Percentiles rank a stretch among this genome's conserved stretches.
Evolutionary conservation across 1,284 basidiomycete species (phyloP).

Genomic region (Leccinum pachyderme): DNA sequence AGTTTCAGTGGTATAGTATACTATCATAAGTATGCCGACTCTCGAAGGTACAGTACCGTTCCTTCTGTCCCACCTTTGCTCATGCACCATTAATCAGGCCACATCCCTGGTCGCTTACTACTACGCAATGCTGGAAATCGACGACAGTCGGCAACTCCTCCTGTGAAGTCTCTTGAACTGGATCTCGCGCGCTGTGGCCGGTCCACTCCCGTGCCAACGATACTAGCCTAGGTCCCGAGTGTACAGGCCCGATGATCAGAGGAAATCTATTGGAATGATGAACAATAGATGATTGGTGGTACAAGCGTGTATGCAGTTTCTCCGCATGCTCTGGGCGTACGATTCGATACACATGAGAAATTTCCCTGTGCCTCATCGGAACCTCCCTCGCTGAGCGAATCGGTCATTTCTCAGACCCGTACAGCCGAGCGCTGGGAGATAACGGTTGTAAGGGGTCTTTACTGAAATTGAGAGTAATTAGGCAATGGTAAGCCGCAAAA

Average conservation of each 20-base stretch:
- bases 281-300: neutral
- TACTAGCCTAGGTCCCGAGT: neutral
- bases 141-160: neutral
- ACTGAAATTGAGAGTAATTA: conserved; percentile 38
- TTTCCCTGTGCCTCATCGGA: neutral
- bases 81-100: neutral
- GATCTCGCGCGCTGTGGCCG: neutral
- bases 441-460: conserved; percentile 64
- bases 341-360: neutral
- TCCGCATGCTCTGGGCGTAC: neutral
- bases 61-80: no score
- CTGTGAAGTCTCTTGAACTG: neutral
- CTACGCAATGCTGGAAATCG: neutral
- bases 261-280: neutral
- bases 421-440: conserved; percentile 52
- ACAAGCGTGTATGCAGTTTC: neutral
- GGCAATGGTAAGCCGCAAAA: neutral
- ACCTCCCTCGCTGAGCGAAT: neutral
- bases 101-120: neutral
- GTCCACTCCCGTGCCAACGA: neutral
- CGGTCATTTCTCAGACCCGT: conserved; percentile 62
- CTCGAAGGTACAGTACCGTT: neutral
- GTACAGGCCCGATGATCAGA: neutral
- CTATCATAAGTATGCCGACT: neutral
- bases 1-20: neutral